Evolutionary conservation across 75 land plant genomes (phyloP), one percentile per base, ranked within the genome.

Genomic region (Picea sitchensis): DNA sequence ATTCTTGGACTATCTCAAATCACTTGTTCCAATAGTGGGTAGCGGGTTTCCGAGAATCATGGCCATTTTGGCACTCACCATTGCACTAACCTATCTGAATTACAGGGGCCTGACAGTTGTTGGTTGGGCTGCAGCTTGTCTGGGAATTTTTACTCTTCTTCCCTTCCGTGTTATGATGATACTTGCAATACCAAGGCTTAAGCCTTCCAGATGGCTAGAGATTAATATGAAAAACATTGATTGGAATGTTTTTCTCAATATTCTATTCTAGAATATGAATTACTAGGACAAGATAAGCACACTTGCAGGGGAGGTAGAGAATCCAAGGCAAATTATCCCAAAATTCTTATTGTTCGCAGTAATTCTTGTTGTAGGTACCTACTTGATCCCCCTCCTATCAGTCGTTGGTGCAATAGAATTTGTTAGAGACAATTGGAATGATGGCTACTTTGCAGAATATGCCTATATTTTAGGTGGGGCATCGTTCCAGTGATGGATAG

Each of bases 261-360:
- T 83, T 6, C 86, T 92, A 0, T 94, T 94, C 62, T 94, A 92
- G 96, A 94, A 94, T 75, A 79, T 94, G 63, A 94, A 94, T 64
- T 94, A 88, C 65, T 94, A 92, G 96, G 92, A 94, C 76, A 86
- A 88, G 20, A 82, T 86, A 18, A 94, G 95, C 68, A 92, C 95
- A 14, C 77, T 92, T 64, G 90, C 90, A 69, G 97, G 95, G 5
- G 97, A 94, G 63, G 90, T 94, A 30, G 86, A 94, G n/a, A 81
- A 94, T 21, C 95, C 97, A 5, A 79, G 74, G 51, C 83, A 61
- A 75, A 89, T 87, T 44, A 89, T 94, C 26, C 95, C 95, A 30
- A 92, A 84, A 75, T 91, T 92, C 6, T 87, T 94, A 36, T 78
- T 82, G 58, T 83, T 77, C 65, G 89, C 92, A 2, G 78, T 90